Percentiles rank a stretch among this genome's conserved stretches.
Conservation (phyloP, 2,329 filamentous ascomycete genomes). For the Penicillium capsulatum region DNA sequence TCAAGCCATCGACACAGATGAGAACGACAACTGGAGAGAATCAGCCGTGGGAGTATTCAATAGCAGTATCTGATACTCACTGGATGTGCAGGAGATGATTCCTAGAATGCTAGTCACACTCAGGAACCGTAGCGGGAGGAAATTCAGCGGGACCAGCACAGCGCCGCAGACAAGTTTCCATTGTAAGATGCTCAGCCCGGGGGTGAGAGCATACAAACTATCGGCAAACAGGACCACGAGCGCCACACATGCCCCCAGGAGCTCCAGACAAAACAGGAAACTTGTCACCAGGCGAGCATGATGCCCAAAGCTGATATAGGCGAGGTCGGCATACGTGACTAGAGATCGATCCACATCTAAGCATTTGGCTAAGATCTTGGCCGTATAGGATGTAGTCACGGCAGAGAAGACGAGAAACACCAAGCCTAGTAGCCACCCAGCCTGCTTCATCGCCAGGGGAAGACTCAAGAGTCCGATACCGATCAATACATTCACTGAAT, state of each 20-base stretch:
- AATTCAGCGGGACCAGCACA: conserved; percentile 75
- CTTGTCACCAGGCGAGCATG: conserved; percentile 77
- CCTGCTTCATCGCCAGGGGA: conserved; percentile 80
- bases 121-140: conserved; percentile 74
- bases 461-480: conserved; percentile 85
- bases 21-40: conserved; percentile 66
- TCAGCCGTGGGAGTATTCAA: not conserved
- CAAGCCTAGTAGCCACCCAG: conserved; percentile 82
- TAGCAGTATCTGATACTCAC: conserved; percentile 52
- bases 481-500: conserved; percentile 89
- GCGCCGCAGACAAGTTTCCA: conserved; percentile 86
- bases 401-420: conserved; percentile 70
- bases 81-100: conserved; percentile 84
- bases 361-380: conserved; percentile 77
- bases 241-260: conserved; percentile 83
- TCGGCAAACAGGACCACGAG: conserved; percentile 91
- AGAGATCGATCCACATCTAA: conserved; percentile 79
- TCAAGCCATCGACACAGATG: conserved; percentile 77
- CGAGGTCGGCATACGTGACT: conserved; percentile 91
- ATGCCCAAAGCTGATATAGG: conserved; percentile 82
- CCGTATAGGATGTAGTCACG: conserved; percentile 76
- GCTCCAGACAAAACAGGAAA: conserved; percentile 79
- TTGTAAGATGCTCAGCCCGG: conserved; percentile 60
- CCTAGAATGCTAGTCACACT: conserved; percentile 90
- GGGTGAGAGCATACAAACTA: conserved; percentile 74